phyloP scores from a whole-genome alignment of 2,329 filamentous ascomycete genomes.

The Colletotrichum sp. region DNA sequence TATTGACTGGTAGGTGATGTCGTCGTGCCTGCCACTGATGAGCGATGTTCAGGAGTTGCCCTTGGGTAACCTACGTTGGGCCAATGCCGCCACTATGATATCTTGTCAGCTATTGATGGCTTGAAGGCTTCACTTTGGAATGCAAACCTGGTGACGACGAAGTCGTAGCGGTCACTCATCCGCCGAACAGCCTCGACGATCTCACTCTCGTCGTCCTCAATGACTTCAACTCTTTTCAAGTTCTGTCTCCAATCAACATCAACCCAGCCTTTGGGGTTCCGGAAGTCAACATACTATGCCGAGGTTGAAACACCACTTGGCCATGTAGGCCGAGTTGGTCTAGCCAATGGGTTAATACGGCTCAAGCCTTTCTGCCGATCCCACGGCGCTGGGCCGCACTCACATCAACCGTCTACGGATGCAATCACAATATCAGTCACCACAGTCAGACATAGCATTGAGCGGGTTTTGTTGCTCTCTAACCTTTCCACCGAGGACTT shows the following conservation, averaged over 20 bases:
- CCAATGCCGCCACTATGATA: slow-evolving; percentile 80
- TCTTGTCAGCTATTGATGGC: slow-evolving; percentile 14
- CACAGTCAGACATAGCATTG: neutral
- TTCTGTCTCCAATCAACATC: slow-evolving; percentile 44
- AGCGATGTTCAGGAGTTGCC: neutral
- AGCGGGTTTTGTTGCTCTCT: neutral
- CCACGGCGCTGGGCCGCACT: slow-evolving; percentile 22
- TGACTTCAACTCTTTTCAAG: slow-evolving; percentile 88
- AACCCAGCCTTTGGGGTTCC: too few relatives aligned
- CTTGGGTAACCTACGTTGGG: slow-evolving; percentile 71
- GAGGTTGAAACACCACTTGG: slow-evolving; percentile 67
- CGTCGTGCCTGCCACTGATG: slow-evolving; percentile 75
- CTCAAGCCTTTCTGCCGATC: neutral
- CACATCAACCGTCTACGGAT: slow-evolving; percentile 42
- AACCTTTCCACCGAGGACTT: slow-evolving; percentile 94
- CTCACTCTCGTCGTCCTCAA: slow-evolving; percentile 88
- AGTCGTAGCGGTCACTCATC: slow-evolving; percentile 90
- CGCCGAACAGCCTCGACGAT: slow-evolving; percentile 86
- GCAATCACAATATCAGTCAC: neutral
- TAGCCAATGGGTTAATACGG: slow-evolving; percentile 30
- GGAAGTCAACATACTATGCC: slow-evolving; percentile 56
- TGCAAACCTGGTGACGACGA: slow-evolving; percentile 80
- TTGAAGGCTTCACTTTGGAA: neutral
- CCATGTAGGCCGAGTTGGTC: slow-evolving; percentile 69
- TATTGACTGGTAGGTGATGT: slow-evolving; percentile 96